phyloP scores from a whole-genome alignment of 75 land plant species.

The Cunninghamia lanceolata region DNA sequence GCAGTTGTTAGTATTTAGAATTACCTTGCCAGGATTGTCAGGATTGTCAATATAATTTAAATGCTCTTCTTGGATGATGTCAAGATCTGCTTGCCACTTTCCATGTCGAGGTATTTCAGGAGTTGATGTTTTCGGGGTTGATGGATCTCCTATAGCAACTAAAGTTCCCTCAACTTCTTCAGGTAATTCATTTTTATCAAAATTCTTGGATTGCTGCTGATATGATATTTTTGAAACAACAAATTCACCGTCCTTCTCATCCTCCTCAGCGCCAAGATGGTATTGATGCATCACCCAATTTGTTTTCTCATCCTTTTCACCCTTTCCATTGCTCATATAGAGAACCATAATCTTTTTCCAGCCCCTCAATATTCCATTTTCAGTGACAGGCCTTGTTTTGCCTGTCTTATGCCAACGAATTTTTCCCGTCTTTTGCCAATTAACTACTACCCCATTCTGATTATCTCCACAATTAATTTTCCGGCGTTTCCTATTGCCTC shows the following conservation, averaged over 20 bases:
- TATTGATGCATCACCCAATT: slow-evolving; percentile 99
- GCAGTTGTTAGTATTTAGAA: neutral
- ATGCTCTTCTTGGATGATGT: slow-evolving; percentile 2
- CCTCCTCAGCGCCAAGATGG: slow-evolving; percentile 77
- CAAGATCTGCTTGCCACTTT: slow-evolving; percentile 13
- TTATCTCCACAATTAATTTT: slow-evolving; percentile 48
- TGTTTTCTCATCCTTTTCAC: slow-evolving; percentile 78
- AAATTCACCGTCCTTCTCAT: slow-evolving; percentile 78
- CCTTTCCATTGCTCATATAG: slow-evolving; percentile 40
- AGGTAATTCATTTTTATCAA: slow-evolving; percentile 32
- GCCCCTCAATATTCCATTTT: slow-evolving; percentile 61
- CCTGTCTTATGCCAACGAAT: slow-evolving; percentile 96
- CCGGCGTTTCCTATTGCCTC: slow-evolving; percentile 82
- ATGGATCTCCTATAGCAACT: slow-evolving; percentile 26
- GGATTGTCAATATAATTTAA: neutral
- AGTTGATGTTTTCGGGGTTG: slow-evolving; percentile 36
- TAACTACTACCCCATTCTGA: slow-evolving; percentile 3
- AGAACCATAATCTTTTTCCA: slow-evolving; percentile 95
- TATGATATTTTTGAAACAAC: slow-evolving; percentile 81
- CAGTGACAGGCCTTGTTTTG: slow-evolving; percentile 70
- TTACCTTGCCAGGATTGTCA: slow-evolving; percentile 23
- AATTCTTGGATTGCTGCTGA: slow-evolving; percentile 63
- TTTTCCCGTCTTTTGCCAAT: slow-evolving; percentile 21
- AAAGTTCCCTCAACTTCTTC: slow-evolving; percentile 15
- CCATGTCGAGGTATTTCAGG: slow-evolving; percentile 38